These are phyloP conservation scores for Rhododendron williamsianum DNA, from an alignment of 148 eudicot species.

Conservation along the genomic window DNA sequence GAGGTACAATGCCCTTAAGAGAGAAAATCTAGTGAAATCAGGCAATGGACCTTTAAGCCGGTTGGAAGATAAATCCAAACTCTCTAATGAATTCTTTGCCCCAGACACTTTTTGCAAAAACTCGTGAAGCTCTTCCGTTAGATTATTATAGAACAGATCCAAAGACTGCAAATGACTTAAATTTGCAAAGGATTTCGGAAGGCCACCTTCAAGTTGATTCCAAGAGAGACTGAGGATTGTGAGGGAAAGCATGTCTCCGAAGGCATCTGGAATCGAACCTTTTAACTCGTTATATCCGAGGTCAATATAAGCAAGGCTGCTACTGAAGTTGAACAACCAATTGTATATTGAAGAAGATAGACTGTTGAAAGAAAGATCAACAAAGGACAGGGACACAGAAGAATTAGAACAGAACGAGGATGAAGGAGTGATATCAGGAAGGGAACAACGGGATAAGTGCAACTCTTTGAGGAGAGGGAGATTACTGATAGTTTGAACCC, in stretches of 20 bases:
- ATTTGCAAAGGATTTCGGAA: constrained; percentile 2
- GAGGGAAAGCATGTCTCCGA: constrained; percentile 10
- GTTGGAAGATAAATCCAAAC: too few species aligned
- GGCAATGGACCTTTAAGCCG: not conserved
- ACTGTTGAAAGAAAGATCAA: too few species aligned
- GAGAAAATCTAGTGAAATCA: constrained; percentile 1
- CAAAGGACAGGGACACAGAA: too few species aligned
- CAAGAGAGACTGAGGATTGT: not conserved
- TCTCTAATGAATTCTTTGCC: too few species aligned
- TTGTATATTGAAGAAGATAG: constrained; percentile 2
- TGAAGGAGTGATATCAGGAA: too few species aligned
- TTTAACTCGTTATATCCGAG: not conserved
- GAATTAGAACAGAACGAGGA: too few species aligned
- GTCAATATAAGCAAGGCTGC: constrained; percentile 12
- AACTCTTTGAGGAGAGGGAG: not conserved
- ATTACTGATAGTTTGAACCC: not conserved
- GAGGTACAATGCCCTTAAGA: not conserved
- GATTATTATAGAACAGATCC: not conserved
- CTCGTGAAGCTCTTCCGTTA: too few species aligned
- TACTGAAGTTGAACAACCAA: constrained; percentile 21
- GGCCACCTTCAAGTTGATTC: constrained; percentile 14
- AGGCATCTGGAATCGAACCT: constrained; percentile 12
- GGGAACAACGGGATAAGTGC: too few species aligned
- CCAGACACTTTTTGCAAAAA: too few species aligned
- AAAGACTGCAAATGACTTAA: constrained; percentile 3